phyloP scores from a whole-genome alignment of 768 basidiomycete genomes.

The Lactifluus pinguis region DNA sequence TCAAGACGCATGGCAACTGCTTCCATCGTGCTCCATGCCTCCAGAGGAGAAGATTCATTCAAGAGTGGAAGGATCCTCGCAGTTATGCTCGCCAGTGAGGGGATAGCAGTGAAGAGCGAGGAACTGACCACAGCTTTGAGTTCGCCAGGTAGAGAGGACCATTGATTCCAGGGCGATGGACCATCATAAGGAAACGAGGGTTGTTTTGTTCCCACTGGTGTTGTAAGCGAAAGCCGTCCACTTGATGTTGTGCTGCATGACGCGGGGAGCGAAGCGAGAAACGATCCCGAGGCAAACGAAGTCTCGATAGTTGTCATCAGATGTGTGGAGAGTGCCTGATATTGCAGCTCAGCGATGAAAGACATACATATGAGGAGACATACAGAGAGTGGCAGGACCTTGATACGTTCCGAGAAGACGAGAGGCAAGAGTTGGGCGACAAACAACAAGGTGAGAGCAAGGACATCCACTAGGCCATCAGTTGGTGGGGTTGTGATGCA shows the following conservation, averaged over 20 bases:
- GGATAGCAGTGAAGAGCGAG: conserved; percentile 22
- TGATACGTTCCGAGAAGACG: conserved; percentile 45
- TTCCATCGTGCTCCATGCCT: conserved; percentile 24
- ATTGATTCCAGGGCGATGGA: conserved; percentile 3
- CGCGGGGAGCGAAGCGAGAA: conserved; percentile 38
- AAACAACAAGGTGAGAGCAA: conserved; percentile 32
- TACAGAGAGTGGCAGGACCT: conserved; percentile 49
- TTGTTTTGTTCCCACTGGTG: not conserved
- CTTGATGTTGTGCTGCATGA: conserved; percentile 22
- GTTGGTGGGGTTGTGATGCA: not conserved
- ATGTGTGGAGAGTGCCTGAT: conserved; percentile 29
- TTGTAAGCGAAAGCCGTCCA: conserved; percentile 11
- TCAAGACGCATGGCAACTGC: conserved; percentile 19
- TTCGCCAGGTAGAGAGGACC: conserved; percentile 12
- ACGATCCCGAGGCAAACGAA: conserved; percentile 49
- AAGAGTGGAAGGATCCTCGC: conserved; percentile 23
- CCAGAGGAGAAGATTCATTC: conserved; percentile 20
- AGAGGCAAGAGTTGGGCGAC: conserved; percentile 53
- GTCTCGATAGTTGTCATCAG: conserved; percentile 38
- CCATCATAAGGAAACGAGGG: conserved; percentile 12
- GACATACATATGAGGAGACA: conserved; percentile 19
- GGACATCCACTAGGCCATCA: conserved; percentile 16
- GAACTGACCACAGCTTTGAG: conserved; percentile 20
- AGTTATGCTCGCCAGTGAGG: conserved; percentile 20
- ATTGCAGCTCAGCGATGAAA: conserved; percentile 8